Evolutionary conservation across 2,329 filamentous ascomycete genomes (phyloP).

Genomic region (Fusarium succisae): DNA sequence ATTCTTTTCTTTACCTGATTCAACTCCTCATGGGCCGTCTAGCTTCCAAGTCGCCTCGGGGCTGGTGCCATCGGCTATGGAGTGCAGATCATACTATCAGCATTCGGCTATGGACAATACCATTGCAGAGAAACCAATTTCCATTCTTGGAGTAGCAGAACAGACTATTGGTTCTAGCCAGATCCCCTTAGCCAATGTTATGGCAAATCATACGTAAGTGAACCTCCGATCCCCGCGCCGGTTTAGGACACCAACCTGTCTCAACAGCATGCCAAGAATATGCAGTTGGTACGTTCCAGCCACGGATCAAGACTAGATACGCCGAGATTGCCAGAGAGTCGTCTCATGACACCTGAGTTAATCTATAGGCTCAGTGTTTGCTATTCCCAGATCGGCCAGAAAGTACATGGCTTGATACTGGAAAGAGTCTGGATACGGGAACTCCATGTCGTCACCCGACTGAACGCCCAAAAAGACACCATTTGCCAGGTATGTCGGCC

Average conservation of each 20-base stretch:
- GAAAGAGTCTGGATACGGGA: constrained; percentile 11
- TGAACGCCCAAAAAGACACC: background rate
- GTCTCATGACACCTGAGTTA: too few relatives aligned
- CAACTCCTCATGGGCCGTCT: accelerated
- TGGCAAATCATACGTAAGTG: too few relatives aligned
- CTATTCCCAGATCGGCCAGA: constrained; percentile 11
- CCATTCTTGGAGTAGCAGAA: background rate
- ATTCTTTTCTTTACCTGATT: too few relatives aligned
- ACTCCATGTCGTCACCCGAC: background rate
- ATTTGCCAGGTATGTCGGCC: background rate
- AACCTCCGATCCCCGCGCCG: too few relatives aligned
- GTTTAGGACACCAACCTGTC: too few relatives aligned
- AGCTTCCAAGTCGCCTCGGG: accelerated
- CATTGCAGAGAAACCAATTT: background rate
- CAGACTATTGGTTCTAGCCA: background rate
- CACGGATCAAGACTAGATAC: accelerated
- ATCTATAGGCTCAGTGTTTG: background rate
- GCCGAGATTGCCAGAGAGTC: background rate
- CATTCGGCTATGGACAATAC: background rate
- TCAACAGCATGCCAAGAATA: background rate
- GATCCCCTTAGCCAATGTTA: too few relatives aligned
- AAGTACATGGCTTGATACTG: constrained; percentile 27
- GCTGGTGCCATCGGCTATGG: background rate
- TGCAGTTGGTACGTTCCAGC: accelerated
- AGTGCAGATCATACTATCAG: too few relatives aligned